Percentiles rank a stretch among this genome's conserved stretches.
Evolutionary conservation across 495 filamentous ascomycete species (phyloP).

Genomic region (Lasiosphaeria hispida): DNA sequence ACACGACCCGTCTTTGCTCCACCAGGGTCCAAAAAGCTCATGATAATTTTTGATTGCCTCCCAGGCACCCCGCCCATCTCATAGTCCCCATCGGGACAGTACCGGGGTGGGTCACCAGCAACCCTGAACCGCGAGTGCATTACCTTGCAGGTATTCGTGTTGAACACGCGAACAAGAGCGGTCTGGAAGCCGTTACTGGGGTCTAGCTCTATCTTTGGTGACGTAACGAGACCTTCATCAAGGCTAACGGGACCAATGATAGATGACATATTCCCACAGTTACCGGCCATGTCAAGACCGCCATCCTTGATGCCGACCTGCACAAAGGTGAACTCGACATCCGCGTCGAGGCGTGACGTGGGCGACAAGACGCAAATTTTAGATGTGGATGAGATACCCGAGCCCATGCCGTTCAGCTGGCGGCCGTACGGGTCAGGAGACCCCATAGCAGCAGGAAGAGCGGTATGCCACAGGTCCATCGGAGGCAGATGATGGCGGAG

Average conservation of each 20-base stretch:
- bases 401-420: constrained; percentile 71
- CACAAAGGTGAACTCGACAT: constrained; percentile 73
- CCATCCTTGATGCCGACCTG: constrained; percentile 61
- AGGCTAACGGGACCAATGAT: constrained; percentile 66
- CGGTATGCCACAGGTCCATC: constrained; percentile 47
- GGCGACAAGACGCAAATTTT: constrained; percentile 65
- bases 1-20: constrained; percentile 65
- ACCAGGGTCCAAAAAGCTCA: constrained; percentile 65
- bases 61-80: constrained; percentile 68
- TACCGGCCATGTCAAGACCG: constrained; percentile 62
- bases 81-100: constrained; percentile 51
- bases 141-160: constrained; percentile 52
- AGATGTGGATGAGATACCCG: constrained; percentile 65
- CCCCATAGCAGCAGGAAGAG: constrained; percentile 64
- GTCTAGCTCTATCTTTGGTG: constrained; percentile 21
- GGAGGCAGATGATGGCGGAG: constrained; percentile 50
- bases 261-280: constrained; percentile 72
- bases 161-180: constrained; percentile 39
- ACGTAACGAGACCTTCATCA: constrained; percentile 48
- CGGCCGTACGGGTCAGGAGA: constrained; percentile 66
- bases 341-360: constrained; percentile 48
- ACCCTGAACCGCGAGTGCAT: constrained; percentile 48
- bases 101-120: constrained; percentile 43
- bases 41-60: constrained; percentile 51
- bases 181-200: constrained; percentile 30